Evolutionary conservation across 2,329 filamentous ascomycete genomes (phyloP).

Genomic region (Sphaerulina musiva): DNA sequence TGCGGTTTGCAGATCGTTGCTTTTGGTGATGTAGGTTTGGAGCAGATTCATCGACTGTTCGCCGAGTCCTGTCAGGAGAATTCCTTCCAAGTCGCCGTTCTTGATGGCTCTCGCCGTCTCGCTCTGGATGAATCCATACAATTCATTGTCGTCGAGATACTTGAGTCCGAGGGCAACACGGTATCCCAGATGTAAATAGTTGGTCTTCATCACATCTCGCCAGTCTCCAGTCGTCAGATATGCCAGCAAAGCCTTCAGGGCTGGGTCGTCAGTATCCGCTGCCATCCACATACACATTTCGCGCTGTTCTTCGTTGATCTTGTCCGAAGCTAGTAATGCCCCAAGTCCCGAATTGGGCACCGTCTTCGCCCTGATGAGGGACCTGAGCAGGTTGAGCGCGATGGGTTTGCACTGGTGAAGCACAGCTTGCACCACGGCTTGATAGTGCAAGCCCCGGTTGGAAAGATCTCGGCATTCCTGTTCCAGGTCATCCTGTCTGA

Average conservation of each 20-base stretch:
- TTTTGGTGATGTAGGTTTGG: slow-evolving; percentile 67
- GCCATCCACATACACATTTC: slow-evolving; percentile 57
- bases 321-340: slow-evolving; percentile 44
- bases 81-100: slow-evolving; percentile 67
- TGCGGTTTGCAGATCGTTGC: slow-evolving; percentile 71
- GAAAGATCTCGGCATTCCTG: slow-evolving; percentile 47
- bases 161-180: slow-evolving; percentile 65
- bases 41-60: slow-evolving; percentile 68
- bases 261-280: slow-evolving; percentile 64
- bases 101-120: slow-evolving; percentile 56
- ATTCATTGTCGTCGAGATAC: slow-evolving; percentile 56
- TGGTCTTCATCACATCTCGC: slow-evolving; percentile 65
- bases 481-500: slow-evolving; percentile 48
- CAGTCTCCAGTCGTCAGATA: slow-evolving; percentile 72
- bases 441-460: slow-evolving; percentile 56
- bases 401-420: slow-evolving; percentile 64
- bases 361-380: slow-evolving; percentile 60
- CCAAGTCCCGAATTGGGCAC: slow-evolving; percentile 51
- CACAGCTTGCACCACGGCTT: slow-evolving; percentile 64
- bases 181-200: slow-evolving; percentile 66
- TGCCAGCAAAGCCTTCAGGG: slow-evolving; percentile 70
- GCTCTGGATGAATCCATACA: slow-evolving; percentile 40
- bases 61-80: slow-evolving; percentile 70
- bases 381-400: slow-evolving; percentile 64
- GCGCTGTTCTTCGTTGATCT: slow-evolving; percentile 52